Evolutionary conservation across 2,329 filamentous ascomycete genomes (phyloP), one percentile per base, ranked within the genome.

Genomic region (Cytospora piceicola): DNA sequence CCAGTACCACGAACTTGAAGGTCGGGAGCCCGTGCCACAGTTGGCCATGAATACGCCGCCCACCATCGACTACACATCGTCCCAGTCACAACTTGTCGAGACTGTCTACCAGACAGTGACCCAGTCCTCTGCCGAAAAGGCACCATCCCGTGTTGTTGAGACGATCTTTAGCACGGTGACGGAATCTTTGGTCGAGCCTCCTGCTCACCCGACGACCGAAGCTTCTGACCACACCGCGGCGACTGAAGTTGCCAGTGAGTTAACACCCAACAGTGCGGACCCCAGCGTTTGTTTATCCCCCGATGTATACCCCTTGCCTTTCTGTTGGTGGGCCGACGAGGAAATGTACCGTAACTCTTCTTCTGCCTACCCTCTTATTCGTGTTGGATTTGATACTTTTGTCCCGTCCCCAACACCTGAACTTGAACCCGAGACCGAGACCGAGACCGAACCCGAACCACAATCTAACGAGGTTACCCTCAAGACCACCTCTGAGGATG

Each of bases 151-250:
- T 34, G 24, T 63, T 30, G 59, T 65, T 15, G 66, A 67, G 63
- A 69, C 69, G 8, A 57, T 70, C 62, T 67, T 68, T 39, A 66
- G 61, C 34, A 69, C 69, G 4, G 64, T 69, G 51, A 68, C 67
- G 8, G 58, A 67, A 36, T 61, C 58, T 8, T 36, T 61, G 51
- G 55, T 49, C 65, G 42, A 54, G 29, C 57, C 61, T 20, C 15
- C 52, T 27, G 51, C 34, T 22, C 58, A 65, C 15, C 42, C 51
- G 27, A 57, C 54, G 24, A 32, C 46, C 36, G 36, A 59, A 63
- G 58, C 56, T 42, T 27, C 46, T 53, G 32, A 64, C 30, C 15
- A 64, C 49, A 49, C 46, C 46, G 46, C n/a, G 46, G 46, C 46
- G 46, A 49, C 46, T 22, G 46, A 49, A 49, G 46, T 49, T 49